Evolutionary conservation across 176 grass and related monocot genomes (phyloP).

Genomic region (Eremochloa ophiuroides): DNA sequence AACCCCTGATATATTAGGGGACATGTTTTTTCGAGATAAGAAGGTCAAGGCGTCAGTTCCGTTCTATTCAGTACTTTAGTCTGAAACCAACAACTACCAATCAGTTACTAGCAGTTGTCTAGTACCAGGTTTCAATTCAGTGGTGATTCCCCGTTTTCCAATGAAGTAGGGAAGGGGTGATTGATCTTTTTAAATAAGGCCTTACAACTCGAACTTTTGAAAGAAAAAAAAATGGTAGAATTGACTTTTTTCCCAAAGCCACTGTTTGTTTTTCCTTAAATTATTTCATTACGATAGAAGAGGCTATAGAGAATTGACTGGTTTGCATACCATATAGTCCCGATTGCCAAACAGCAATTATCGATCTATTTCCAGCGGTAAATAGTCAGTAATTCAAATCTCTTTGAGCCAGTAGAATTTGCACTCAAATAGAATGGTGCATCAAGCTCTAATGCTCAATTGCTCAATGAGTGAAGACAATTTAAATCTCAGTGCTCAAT

Average conservation of each 20-base stretch:
- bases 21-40: background rate
- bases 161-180: background rate
- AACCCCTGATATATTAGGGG: background rate
- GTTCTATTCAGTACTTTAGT: background rate
- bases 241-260: background rate
- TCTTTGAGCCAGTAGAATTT: background rate
- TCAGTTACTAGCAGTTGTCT: background rate
- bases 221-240: background rate
- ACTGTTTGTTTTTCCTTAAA: background rate
- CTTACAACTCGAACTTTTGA: background rate
- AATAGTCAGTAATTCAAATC: background rate
- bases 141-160: background rate
- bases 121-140: background rate
- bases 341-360: background rate
- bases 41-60: background rate
- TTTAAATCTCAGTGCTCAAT: constrained; percentile 18
- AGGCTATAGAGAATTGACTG: background rate
- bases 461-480: background rate
- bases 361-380: background rate
- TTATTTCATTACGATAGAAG: background rate
- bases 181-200: background rate
- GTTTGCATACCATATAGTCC: background rate
- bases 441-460: background rate
- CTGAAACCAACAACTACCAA: background rate
- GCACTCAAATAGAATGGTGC: background rate